Base-by-base conservation (phyloP, 495 filamentous ascomycete genomes). In the Hypoxylon subgilvum region DNA sequence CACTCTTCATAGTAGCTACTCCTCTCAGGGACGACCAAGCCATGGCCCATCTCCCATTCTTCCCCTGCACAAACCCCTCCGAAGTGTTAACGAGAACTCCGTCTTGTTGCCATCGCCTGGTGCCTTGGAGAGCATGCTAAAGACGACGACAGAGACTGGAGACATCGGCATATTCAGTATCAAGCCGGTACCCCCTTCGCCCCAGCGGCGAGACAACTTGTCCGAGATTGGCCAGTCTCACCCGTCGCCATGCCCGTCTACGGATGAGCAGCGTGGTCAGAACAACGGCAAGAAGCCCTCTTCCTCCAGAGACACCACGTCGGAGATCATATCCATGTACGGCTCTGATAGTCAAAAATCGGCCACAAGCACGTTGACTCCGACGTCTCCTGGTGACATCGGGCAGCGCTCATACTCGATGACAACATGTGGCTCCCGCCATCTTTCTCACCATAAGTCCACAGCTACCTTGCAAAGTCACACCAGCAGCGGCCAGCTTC, bases 121-220 rank as follows among this genome's bases (percentile, higher is more conserved):
- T 0, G 74, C 77, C 5, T 49, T 79, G 17, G 74, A 81, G 56
- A 81, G 82, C 66, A 88, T 90, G 86, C 79, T 90, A 34, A 88
- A 80, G 67, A 88, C 81, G 6, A 85, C 79, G 0, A 89, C 86
- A 0, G 87, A 89, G 69, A 82, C 83, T 1, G 87, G 86, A 12
- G 84, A 88, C 47, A 82, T 89, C 41, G 86, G 83, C 6, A 70
- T 81, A 39, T 84, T 88, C 52, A 79, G 80, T 34, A 82, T 82
- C 57, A 75, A 75, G 54, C 78, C 81, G 4, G 66, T 76, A 27
- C 74, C 80, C 8, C 65, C 82, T 23, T 71, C 73, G 3, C 66
- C 63, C 21, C 40, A 55, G 16, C 53, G 61, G 10, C 58, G 52
- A 51, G 61, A 57, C 38, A 36, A 49, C 2, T 36, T 63, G 30